Evolutionary conservation across 768 basidiomycete genomes (phyloP), one percentile per base, ranked within the genome.

Genomic region (Russula foetens): DNA sequence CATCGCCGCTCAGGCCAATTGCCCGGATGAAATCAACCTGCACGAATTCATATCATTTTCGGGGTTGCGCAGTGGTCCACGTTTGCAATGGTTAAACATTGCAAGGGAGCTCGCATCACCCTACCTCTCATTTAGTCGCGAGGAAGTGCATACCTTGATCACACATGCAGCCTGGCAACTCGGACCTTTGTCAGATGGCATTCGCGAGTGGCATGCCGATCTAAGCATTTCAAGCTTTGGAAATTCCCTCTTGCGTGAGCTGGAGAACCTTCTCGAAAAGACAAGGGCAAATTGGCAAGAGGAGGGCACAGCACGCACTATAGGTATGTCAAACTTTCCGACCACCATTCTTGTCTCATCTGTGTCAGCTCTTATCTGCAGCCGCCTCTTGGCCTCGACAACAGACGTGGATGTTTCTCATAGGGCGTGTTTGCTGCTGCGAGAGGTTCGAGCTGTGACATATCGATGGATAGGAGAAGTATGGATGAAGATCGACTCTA

Each of bases 11-110:
- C 81, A 82, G 64, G 64, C 61, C 0, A 67, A 70, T 12, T 81
- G 79, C 56, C 76, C 75, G 7, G 43, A 45, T 21, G 69, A 75
- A 4, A 68, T 83, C 26, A 73, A 63, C 12, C 60, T 79, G 1
- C 78, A 83, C 29, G 81, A 83, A 59, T 77, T 71, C 29, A 69
- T 76, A 12, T 71, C 77, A 0, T 83, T 81, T 47, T 75, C 74
- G n/a, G 69, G 72, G 50, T 59, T 83, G 29, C n/a, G n/a, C n/a
- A n/a, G n/a, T n/a, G n/a, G n/a, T n/a, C n/a, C n/a, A n/a, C n/a
- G n/a, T n/a, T n/a, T n/a, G n/a, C n/a, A n/a, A n/a, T n/a, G n/a
- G n/a, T n/a, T n/a, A n/a, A n/a, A n/a, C n/a, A n/a, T n/a, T 77
- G 82, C 74, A 15, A 73, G 75, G 19, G 79, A 79, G 60, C 61